A percentile compares a stretch with the other conserved stretches of the same genome.
Evolutionary conservation across 441 rosid genomes (phyloP).

Genomic region (Omphalea diandra): DNA sequence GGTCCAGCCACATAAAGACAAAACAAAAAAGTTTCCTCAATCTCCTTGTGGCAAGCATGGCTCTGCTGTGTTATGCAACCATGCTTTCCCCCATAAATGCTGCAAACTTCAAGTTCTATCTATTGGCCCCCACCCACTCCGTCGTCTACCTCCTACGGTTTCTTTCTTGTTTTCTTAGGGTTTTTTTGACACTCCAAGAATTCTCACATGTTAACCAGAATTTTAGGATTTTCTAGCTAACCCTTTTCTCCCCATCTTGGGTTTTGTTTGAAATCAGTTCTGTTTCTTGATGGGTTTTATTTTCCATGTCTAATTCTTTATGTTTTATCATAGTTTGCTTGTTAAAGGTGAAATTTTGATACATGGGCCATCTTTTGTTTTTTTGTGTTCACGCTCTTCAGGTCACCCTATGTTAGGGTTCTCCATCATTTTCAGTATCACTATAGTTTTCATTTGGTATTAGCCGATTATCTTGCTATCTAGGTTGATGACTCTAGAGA

Average conservation of each 20-base stretch:
- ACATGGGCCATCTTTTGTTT: background rate
- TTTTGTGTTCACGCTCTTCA: background rate
- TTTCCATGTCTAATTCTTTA: background rate
- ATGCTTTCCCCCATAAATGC: conserved; percentile 13
- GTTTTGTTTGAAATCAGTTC: background rate
- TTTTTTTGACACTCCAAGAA: background rate
- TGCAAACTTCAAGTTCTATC: conserved; percentile 3
- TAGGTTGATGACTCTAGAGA: background rate
- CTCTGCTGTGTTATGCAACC: background rate
- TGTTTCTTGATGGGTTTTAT: background rate
- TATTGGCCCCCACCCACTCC: background rate
- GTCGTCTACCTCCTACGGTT: conserved; percentile 13
- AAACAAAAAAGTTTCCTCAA: background rate
- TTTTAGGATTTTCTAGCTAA: too few species aligned
- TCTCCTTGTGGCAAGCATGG: background rate
- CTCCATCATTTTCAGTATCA: background rate
- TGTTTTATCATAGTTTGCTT: background rate
- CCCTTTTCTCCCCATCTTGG: background rate
- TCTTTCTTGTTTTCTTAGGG: background rate
- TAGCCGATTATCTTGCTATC: background rate
- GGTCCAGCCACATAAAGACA: conserved; percentile 19
- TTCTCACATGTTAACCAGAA: background rate
- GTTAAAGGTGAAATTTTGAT: background rate
- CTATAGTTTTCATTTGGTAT: background rate
- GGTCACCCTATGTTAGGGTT: background rate